A percentile compares a stretch with the other conserved stretches of the same genome.
These are phyloP conservation scores for Hymenoscyphus fraxineus DNA, from an alignment of 2,329 filamentous ascomycete genomes.

Conservation along the genomic window DNA sequence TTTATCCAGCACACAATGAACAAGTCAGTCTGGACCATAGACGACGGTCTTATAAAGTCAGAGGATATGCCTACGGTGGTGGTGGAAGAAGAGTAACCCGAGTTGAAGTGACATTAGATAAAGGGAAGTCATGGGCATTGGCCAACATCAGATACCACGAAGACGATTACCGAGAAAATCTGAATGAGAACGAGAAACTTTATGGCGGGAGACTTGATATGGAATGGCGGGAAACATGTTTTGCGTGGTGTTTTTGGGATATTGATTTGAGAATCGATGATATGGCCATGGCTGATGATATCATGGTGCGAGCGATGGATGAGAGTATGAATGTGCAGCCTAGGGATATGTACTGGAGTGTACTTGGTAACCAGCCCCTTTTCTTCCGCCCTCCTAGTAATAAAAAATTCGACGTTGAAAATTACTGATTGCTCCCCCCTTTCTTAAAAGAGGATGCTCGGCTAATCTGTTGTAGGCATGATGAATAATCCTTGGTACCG, in stretches of 20 bases:
- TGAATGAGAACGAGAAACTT: conserved; percentile 55
- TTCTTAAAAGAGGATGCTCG: background rate
- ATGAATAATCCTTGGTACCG: conserved; percentile 98
- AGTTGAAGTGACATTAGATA: conserved; percentile 79
- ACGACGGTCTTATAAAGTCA: conserved; percentile 57
- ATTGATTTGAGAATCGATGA: conserved; percentile 62
- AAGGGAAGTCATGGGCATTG: conserved; percentile 74
- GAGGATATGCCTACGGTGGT: conserved; percentile 84
- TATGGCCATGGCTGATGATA: conserved; percentile 61
- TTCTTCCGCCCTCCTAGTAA: background rate
- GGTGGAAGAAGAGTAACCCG: conserved; percentile 80
- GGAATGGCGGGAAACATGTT: conserved; percentile 74
- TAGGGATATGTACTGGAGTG: conserved; percentile 93
- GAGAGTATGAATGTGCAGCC: conserved; percentile 84
- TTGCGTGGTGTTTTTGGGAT: conserved; percentile 93
- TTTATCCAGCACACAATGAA: conserved; percentile 76
- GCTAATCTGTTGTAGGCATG: conserved; percentile 48
- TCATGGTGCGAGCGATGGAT: conserved; percentile 85
- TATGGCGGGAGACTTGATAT: conserved; percentile 78
- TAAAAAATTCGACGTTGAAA: background rate
- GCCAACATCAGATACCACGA: conserved; percentile 79
- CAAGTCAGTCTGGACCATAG: conserved; percentile 48
- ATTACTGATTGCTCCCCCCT: background rate
- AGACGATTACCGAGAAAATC: conserved; percentile 69
- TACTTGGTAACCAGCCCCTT: conserved; percentile 54